Evolutionary conservation across 208 protist species (phyloP), one percentile per base, ranked within the genome.

Genomic region (Balamuthia mandrillaris): DNA sequence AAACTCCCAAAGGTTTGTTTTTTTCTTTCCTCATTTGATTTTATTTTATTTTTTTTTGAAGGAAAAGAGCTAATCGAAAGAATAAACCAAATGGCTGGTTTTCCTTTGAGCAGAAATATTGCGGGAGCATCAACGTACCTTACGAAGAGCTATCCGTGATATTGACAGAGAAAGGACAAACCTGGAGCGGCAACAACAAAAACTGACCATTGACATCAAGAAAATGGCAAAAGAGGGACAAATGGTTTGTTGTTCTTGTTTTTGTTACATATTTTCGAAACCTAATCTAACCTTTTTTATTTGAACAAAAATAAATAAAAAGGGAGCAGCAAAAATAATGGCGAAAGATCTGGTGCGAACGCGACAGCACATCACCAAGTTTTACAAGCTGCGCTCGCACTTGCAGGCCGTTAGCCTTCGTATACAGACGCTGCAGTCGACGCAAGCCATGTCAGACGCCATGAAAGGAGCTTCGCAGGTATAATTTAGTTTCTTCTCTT

Each of bases 271-370:
- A n/a, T n/a, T n/a, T 21, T 56, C 21, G 37, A 3, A 14, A 18
- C 21, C 51, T 27, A 24, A 74, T 0, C 47, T 51, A 16, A 42
- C 21, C 33, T 3, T 10, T 14, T 27, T 74, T 27, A 24, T 82
- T 0, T 51, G 44, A 45, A 85, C 3, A 29, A 0, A 70, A 41
- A 39, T 60, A 10, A 63, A 4, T 87, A 29, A 16, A 16, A 42
- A 94, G 91, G 95, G 96, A 42, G 91, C 97, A 4, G 95, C 96
- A 5, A 96, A 96, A 83, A 98, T 99, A 88, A 98, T 98, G 96
- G 98, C 98, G 1, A 96, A 97, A 78, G 98, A 99, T 87, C 91
- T 99, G 10, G 98, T 99, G 7, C 94, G 98, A 47, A 99, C 97
- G 27, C 94, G 97, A 42, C 94, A 93, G 45, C 96, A 98, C 84